phyloP scores from a whole-genome alignment of 495 filamentous ascomycete genomes.

The Glarea lozoyensis region DNA sequence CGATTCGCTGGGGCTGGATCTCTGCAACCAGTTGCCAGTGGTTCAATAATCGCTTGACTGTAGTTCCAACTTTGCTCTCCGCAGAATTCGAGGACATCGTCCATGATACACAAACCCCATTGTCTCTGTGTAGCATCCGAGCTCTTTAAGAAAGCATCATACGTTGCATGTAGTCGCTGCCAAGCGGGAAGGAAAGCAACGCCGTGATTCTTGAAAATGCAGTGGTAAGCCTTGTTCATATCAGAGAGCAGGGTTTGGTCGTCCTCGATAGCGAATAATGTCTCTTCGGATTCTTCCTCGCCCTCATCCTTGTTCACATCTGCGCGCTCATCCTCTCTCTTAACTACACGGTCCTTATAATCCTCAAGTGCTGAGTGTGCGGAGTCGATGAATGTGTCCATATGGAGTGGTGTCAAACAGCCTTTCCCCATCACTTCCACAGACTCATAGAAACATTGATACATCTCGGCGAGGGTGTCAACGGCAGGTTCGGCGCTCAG shows the following conservation, averaged over 20 bases:
- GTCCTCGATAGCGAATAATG: slow-evolving; percentile 87
- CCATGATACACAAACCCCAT: slow-evolving; percentile 97
- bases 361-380: slow-evolving; percentile 80
- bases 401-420: slow-evolving; percentile 66
- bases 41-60: slow-evolving; percentile 73
- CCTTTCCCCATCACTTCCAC: slow-evolving; percentile 87
- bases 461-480: slow-evolving; percentile 97
- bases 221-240: slow-evolving; percentile 99
- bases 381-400: slow-evolving; percentile 78
- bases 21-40: slow-evolving; percentile 70
- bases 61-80: slow-evolving; percentile 76
- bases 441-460: slow-evolving; percentile 98
- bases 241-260: slow-evolving; percentile 95
- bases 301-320: slow-evolving; percentile 67
- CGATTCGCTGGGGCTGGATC: slow-evolving; percentile 86
- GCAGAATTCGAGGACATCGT: slow-evolving; percentile 97
- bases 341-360: slow-evolving; percentile 76
- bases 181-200: slow-evolving; percentile 75
- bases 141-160: slow-evolving; percentile 77
- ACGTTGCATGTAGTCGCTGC: slow-evolving; percentile 75
- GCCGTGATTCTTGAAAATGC: slow-evolving; percentile 94
- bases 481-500: slow-evolving; percentile 91
- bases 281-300: slow-evolving; percentile 73
- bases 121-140: slow-evolving; percentile 86
- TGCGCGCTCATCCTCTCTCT: slow-evolving; percentile 67